A percentile compares a stretch with the other conserved stretches of the same genome.
Conservation (phyloP, 2,329 filamentous ascomycete species). For the Neonectria faginata region DNA sequence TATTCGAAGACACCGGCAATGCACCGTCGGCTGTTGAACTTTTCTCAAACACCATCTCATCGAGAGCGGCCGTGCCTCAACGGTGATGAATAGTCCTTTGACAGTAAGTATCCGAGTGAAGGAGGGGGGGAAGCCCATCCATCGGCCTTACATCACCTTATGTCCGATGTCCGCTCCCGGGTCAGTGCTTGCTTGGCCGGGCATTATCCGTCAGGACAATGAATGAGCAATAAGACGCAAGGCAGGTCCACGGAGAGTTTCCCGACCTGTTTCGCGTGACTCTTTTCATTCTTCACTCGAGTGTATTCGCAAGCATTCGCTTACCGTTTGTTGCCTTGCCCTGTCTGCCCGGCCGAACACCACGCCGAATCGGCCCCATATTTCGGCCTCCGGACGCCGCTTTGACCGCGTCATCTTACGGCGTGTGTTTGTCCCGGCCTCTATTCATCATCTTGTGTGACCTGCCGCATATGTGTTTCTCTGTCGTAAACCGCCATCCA, state of each 20-base stretch:
- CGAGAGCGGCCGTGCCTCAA: neutral
- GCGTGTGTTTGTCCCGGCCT: neutral
- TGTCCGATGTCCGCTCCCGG: neutral
- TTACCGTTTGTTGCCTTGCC: neutral
- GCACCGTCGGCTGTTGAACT: neutral
- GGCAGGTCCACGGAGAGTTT: neutral
- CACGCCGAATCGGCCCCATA: neutral
- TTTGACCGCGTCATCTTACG: neutral
- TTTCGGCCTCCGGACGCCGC: constrained; percentile 3
- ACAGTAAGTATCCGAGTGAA: neutral
- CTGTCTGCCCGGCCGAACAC: neutral
- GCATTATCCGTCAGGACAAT: neutral
- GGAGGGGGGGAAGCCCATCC: neutral
- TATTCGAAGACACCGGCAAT: neutral
- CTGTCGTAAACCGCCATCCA: neutral
- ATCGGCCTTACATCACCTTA: neutral
- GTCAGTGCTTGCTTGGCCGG: neutral
- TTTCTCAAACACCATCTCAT: neutral
- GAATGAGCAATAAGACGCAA: neutral
- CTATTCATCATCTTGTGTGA: constrained; percentile 9
- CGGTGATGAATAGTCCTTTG: neutral
- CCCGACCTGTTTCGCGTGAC: neutral
- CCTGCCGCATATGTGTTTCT: neutral
- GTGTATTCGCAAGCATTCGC: neutral
- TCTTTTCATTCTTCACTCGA: neutral